A percentile compares a stretch with the other conserved stretches of the same genome.
phyloP scores from a whole-genome alignment of 225 moss, liverwort and hornwort species.

The Polytrichum commune region DNA sequence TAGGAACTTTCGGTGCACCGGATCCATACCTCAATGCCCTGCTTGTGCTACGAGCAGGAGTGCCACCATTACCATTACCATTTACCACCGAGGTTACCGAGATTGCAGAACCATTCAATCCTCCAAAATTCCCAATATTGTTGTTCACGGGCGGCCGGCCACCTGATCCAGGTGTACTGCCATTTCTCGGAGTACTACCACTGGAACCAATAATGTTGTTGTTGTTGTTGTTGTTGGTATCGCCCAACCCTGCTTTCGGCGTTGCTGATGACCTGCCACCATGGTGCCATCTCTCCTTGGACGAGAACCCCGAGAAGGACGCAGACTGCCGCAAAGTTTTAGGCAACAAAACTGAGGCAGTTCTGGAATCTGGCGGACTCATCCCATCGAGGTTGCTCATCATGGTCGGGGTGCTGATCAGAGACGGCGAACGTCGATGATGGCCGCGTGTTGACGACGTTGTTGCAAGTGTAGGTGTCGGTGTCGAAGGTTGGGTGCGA shows the following conservation, averaged over 20 bases:
- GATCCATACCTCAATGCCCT: constrained; percentile 37
- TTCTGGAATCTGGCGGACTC: constrained; percentile 18
- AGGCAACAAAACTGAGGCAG: not conserved
- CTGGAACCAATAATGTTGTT: constrained; percentile 25
- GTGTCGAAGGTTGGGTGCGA: constrained; percentile 29
- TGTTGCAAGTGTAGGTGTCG: constrained; percentile 10
- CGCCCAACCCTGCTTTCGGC: no score
- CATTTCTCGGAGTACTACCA: constrained; percentile 29
- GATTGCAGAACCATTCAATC: not conserved
- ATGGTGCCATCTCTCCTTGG: constrained; percentile 29
- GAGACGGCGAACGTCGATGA: constrained; percentile 37
- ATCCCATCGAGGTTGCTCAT: constrained; percentile 12
- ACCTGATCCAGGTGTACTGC: constrained; percentile 7
- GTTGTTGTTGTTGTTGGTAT: not conserved
- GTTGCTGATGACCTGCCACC: not conserved
- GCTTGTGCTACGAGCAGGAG: constrained; percentile 33
- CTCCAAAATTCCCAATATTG: constrained; percentile 4
- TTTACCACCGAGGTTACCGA: constrained; percentile 58
- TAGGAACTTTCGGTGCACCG: constrained; percentile 11
- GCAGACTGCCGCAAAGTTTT: constrained; percentile 44
- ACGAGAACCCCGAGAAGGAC: constrained; percentile 44
- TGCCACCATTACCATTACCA: not conserved
- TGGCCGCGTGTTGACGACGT: not conserved
- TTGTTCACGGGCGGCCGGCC: constrained; percentile 27
- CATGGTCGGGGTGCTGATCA: constrained; percentile 24